Conservation (phyloP, 768 basidiomycete genomes). For the Chalciporus pseudorubinellus region DNA sequence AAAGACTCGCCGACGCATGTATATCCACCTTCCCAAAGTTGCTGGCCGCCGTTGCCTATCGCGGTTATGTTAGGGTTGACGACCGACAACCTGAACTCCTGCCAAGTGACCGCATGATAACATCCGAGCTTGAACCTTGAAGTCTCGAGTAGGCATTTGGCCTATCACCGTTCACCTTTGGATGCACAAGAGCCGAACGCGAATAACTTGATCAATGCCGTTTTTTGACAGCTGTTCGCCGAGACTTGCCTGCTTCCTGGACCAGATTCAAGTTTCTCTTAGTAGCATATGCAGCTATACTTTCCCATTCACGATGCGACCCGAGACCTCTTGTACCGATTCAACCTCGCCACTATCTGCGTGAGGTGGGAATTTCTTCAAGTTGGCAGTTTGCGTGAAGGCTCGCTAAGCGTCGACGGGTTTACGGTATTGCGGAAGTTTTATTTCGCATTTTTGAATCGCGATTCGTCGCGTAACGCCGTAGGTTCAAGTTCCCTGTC, state of each 20-base stretch:
- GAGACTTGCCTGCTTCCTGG: not conserved
- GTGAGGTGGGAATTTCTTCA: not conserved
- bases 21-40: not conserved
- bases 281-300: not conserved
- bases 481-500: not conserved
- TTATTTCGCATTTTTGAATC: too few species aligned
- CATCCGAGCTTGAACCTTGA: not conserved
- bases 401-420: not conserved
- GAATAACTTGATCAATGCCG: conserved; percentile 3
- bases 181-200: not conserved
- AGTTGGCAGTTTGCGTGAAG: not conserved
- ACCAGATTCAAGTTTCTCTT: not conserved
- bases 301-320: too few species aligned
- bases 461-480: too few species aligned
- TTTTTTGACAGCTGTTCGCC: conserved; percentile 6
- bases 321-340: not conserved
- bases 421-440: not conserved
- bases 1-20: conserved; percentile 24
- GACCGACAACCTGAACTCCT: too few species aligned
- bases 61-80: too few species aligned
- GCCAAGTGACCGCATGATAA: not conserved
- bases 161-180: not conserved
- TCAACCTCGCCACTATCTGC: not conserved
- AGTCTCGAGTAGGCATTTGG: not conserved
- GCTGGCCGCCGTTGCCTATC: not conserved